Conservation (phyloP, 768 basidiomycete genomes). For the Boletus vermiculosoides region DNA sequence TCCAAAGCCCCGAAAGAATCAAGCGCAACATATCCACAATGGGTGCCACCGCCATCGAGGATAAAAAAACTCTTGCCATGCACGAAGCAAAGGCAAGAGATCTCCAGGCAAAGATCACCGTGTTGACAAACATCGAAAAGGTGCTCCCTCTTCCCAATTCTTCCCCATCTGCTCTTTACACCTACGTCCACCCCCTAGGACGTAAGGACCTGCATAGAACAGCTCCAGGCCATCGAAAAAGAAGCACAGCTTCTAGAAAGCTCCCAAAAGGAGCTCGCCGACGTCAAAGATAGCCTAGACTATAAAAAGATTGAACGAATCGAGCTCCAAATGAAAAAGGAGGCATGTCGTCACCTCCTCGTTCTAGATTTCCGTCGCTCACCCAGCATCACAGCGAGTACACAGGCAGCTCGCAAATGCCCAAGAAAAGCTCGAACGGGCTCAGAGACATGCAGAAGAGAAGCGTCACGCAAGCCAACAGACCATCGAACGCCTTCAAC, state of each 20-base stretch:
- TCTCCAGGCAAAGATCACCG: slow-evolving; percentile 69
- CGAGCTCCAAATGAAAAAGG: slow-evolving; percentile 63
- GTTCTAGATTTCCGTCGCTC: background rate
- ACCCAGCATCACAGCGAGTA: slow-evolving; percentile 55
- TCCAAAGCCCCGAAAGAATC: slow-evolving; percentile 89
- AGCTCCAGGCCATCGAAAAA: slow-evolving; percentile 71
- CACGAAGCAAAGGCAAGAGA: slow-evolving; percentile 78
- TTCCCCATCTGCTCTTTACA: background rate
- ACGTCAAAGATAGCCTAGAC: slow-evolving; percentile 66
- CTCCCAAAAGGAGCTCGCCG: slow-evolving; percentile 64
- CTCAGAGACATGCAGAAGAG: slow-evolving; percentile 77
- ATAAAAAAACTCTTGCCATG: slow-evolving; percentile 61
- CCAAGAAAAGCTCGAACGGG: slow-evolving; percentile 76
- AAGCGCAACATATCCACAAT: slow-evolving; percentile 80
- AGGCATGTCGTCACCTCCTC: slow-evolving; percentile 43
- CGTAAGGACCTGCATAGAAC: slow-evolving; percentile 67
- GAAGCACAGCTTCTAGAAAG: slow-evolving; percentile 62
- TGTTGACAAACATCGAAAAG: slow-evolving; percentile 73
- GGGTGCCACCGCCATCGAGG: slow-evolving; percentile 62
- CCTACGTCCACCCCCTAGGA: slow-evolving; percentile 45
- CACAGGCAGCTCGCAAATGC: slow-evolving; percentile 79
- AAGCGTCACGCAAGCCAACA: slow-evolving; percentile 70
- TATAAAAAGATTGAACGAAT: slow-evolving; percentile 73
- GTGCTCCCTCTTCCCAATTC: slow-evolving; percentile 35
- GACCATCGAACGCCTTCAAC: slow-evolving; percentile 72